phyloP scores from a whole-genome alignment of 495 filamentous ascomycete genomes.

The Corynascus novoguineensis region DNA sequence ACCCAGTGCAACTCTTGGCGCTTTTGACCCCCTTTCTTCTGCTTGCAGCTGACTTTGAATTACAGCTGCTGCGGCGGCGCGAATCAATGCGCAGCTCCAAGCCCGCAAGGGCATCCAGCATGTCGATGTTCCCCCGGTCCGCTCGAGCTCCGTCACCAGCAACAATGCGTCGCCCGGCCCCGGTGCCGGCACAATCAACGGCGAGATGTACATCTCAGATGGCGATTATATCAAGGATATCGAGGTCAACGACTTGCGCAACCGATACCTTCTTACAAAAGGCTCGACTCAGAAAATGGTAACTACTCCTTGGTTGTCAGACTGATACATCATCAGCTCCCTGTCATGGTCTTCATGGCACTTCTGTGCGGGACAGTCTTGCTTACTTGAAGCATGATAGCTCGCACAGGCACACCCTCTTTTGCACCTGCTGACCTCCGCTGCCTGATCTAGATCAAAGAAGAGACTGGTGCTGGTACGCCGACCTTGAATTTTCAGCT shows the following conservation, averaged over 20 bases:
- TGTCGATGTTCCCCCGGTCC: constrained; percentile 88
- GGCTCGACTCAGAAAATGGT: constrained; percentile 98
- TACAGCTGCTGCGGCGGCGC: constrained; percentile 82
- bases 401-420: constrained; percentile 63
- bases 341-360: constrained; percentile 31
- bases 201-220: constrained; percentile 88
- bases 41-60: constrained; percentile 19
- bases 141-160: constrained; percentile 38
- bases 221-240: constrained; percentile 98
- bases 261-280: constrained; percentile 96
- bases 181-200: constrained; percentile 52
- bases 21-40: not conserved
- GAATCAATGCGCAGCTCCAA: constrained; percentile 87
- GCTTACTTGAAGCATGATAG: constrained; percentile 81
- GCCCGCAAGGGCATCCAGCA: constrained; percentile 91
- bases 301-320: constrained; percentile 64
- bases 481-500: constrained; percentile 44
- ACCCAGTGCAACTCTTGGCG: not conserved
- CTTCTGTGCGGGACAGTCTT: constrained; percentile 59
- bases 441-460: constrained; percentile 98
- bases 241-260: constrained; percentile 95
- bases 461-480: constrained; percentile 99
- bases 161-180: constrained; percentile 22
- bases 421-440: constrained; percentile 96
- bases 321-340: constrained; percentile 71